Evolutionary conservation across 176 grass and related monocot genomes (phyloP), one percentile per base, ranked within the genome.

Genomic region (Phragmites australis): DNA sequence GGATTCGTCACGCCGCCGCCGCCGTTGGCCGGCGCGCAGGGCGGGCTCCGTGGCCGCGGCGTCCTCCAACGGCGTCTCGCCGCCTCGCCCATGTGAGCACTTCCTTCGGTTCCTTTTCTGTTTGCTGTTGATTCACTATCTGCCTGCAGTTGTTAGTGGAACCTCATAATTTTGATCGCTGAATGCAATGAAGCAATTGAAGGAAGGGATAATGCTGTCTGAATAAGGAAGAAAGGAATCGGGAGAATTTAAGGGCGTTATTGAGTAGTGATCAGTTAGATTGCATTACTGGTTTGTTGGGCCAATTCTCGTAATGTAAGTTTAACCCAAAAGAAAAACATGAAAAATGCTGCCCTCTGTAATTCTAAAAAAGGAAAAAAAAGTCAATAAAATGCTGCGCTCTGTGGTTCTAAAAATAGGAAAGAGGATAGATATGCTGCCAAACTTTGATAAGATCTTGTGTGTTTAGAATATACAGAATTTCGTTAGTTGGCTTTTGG

Each of bases 31-130:
- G 77, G 62, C 14, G 54, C 54, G 63, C 63, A 77, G 63, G 17
- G 63, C 29, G 63, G 37, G 26, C 47, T 81, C 70, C 25, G 70
- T 34, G 53, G 63, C 21, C 45, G 82, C 45, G 45, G 39, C 1
- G 21, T 70, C 62, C 77, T 81, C 63, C 77, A 50, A n/a, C 54
- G 82, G 8, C 87, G 77, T 10, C 27, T 85, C 26, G 87, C 87
- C 12, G 70, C 87, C 21, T 76, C 70, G 53, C 77, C 87, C 29
- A 85, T 89, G 87, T 89, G 77, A 89, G 87, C 29, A 17, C 8
- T 25, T 76, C 9, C 27, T 52, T 40, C 26, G 11, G 0, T 40
- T 74, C 44, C 13, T 47, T 14, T 18, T 9, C 15, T 25, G 55
- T 30, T 40, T 40, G 26, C 16, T 37, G 40, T 47, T 51, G 41